phyloP scores from a whole-genome alignment of 1,139 yeast genomes.

The Yarrowia galli region DNA sequence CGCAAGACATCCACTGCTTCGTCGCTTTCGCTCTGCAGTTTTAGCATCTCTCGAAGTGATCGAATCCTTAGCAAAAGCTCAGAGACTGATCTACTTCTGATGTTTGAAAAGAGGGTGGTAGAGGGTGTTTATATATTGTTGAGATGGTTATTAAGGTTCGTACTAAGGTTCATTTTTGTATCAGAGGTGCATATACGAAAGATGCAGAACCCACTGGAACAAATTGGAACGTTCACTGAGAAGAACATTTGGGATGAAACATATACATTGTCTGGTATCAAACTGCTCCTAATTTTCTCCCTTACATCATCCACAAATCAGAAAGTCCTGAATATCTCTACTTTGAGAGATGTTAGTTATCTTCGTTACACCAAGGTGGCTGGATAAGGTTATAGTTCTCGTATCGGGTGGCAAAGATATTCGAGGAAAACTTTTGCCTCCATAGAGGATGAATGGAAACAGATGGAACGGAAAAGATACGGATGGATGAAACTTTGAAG shows the following conservation, averaged over 20 bases:
- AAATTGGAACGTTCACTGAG: not conserved
- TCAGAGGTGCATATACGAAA: not conserved
- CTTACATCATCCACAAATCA: no score
- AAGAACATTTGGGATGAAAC: no score
- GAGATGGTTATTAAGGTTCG: not conserved
- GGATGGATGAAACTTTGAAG: no score
- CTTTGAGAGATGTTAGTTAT: no score
- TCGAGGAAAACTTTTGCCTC: not conserved
- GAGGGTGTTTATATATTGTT: conserved; percentile 11
- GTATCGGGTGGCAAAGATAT: conserved; percentile 5
- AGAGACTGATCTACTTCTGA: conserved; percentile 13
- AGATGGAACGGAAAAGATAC: not conserved
- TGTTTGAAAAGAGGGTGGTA: not conserved
- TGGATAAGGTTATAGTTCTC: conserved; percentile 4
- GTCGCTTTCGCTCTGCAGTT: not conserved
- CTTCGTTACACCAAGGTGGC: not conserved
- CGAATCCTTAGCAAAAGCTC: conserved; percentile 7
- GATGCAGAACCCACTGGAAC: not conserved
- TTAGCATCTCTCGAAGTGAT: conserved; percentile 6
- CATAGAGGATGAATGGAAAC: not conserved
- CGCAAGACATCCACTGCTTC: conserved; percentile 6
- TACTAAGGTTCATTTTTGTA: not conserved
- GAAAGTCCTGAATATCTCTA: no score
- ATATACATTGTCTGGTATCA: not conserved
- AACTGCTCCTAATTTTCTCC: not conserved